phyloP scores from a whole-genome alignment of 441 rosid species.

The Bocquillonia castaneifolia region DNA sequence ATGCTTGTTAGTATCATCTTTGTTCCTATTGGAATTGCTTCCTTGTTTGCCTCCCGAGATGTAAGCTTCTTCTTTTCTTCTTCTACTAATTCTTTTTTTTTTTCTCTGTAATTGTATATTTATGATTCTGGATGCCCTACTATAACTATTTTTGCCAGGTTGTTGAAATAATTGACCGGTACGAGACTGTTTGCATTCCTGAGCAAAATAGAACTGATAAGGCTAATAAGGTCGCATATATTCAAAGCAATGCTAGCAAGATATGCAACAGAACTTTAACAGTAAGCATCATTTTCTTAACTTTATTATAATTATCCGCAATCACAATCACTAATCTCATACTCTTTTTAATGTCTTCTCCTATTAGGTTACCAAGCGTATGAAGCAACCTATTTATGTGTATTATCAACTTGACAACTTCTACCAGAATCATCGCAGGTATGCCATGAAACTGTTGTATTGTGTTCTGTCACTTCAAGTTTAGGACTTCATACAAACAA shows the following conservation, averaged over 20 bases:
- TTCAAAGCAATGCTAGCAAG: conserved; percentile 43
- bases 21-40: conserved; percentile 83
- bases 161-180: conserved; percentile 81
- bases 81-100: not conserved
- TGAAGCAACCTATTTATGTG: conserved; percentile 78
- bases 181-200: conserved; percentile 70
- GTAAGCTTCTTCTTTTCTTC: conserved; percentile 33
- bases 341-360: conserved; percentile 10
- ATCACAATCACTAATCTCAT: not conserved
- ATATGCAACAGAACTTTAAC: conserved; percentile 44
- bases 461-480: not conserved
- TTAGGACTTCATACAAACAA: not conserved
- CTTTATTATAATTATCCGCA: not conserved
- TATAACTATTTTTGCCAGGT: conserved; percentile 38
- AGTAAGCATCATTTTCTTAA: conserved; percentile 31
- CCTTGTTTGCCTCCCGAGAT: conserved; percentile 73
- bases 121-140: conserved; percentile 5
- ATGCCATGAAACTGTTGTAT: conserved; percentile 10
- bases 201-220: conserved; percentile 36
- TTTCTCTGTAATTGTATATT: conserved; percentile 16
- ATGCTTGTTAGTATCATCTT: conserved; percentile 83
- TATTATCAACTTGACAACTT: conserved; percentile 95
- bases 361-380: conserved; percentile 60
- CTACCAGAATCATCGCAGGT: conserved; percentile 98
- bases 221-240: conserved; percentile 52